Conservation (phyloP, 2,329 filamentous ascomycete species). For the Triangularia verruculosa region DNA sequence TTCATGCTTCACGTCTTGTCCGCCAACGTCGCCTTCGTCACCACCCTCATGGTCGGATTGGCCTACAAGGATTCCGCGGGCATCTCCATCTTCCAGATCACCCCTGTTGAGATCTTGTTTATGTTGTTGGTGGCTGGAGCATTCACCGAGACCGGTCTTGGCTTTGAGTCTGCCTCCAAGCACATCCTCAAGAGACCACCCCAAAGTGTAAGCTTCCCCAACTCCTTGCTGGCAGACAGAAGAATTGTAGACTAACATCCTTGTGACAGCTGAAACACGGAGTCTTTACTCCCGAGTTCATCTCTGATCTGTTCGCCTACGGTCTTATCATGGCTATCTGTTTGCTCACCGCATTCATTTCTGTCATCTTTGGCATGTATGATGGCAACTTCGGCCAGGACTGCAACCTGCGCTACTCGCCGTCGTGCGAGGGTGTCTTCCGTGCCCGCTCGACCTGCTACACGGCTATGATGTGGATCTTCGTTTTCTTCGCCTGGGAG, state of each 20-base stretch:
- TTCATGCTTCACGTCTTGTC: conserved; percentile 65
- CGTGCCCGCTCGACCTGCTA: conserved; percentile 65
- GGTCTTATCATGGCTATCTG: conserved; percentile 62
- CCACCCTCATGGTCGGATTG: conserved; percentile 63
- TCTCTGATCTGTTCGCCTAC: conserved; percentile 61
- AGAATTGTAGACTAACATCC: neutral
- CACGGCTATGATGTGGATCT: conserved; percentile 65
- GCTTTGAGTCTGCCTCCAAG: conserved; percentile 63
- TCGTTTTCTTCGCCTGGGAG: conserved; percentile 68
- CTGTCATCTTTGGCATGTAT: conserved; percentile 54
- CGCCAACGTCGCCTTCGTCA: conserved; percentile 65
- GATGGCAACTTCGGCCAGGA: conserved; percentile 55
- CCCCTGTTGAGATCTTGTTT: conserved; percentile 71
- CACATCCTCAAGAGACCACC: conserved; percentile 67
- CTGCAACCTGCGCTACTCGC: conserved; percentile 54
- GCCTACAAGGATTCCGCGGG: conserved; percentile 63
- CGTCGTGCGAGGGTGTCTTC: conserved; percentile 56
- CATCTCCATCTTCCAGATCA: conserved; percentile 66
- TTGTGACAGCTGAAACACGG: conserved; percentile 39
- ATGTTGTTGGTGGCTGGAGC: conserved; percentile 71
- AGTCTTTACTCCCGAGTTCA: conserved; percentile 63
- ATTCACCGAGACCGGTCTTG: conserved; percentile 69
- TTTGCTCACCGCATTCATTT: conserved; percentile 54
- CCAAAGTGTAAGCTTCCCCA: conserved; percentile 42
- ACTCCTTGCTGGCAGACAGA: neutral